phyloP scores from a whole-genome alignment of 2,329 filamentous ascomycete species.

The Keithomyces neogunnii region DNA sequence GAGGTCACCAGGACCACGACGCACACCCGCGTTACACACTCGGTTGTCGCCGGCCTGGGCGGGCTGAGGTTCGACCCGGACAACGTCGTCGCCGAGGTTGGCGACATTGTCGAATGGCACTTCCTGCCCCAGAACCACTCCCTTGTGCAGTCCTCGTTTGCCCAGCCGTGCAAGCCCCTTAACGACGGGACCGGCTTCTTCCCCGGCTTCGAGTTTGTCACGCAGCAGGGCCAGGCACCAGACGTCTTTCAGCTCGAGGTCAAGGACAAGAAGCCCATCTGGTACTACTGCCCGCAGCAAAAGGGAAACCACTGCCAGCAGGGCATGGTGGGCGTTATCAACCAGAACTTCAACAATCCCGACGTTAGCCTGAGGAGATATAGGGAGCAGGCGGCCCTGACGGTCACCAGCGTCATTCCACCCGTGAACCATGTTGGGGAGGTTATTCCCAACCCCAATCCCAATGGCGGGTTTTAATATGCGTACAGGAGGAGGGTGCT shows the following conservation, averaged over 20 bases:
- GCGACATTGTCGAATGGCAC: conserved; percentile 46
- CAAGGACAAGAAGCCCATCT: conserved; percentile 31
- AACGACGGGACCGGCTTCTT: conserved; percentile 31
- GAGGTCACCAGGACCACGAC: conserved; percentile 23
- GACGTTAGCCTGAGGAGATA: conserved; percentile 25
- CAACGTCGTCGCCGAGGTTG: conserved; percentile 37
- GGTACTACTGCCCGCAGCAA: conserved; percentile 36
- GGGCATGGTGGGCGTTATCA: conserved; percentile 39
- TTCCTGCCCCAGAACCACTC: conserved; percentile 45
- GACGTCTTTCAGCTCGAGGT: conserved; percentile 37
- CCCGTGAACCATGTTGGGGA: conserved; percentile 20
- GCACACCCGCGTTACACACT: conserved; percentile 34
- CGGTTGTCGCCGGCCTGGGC: conserved; percentile 34
- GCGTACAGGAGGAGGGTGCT: background rate
- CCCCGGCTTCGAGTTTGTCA: conserved; percentile 35
- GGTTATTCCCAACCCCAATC: conserved; percentile 27
- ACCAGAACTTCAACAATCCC: conserved; percentile 27
- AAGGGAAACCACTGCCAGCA: conserved; percentile 35
- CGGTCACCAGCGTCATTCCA: conserved; percentile 18
- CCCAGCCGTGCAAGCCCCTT: conserved; percentile 32
- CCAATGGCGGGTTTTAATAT: conserved; percentile 8
- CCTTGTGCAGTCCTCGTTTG: conserved; percentile 34
- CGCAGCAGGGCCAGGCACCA: conserved; percentile 23
- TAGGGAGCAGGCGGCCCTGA: conserved; percentile 21
- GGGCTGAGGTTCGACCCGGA: conserved; percentile 42